phyloP scores from a whole-genome alignment of 164 flowering plant species.

The Berberis vulgaris region DNA sequence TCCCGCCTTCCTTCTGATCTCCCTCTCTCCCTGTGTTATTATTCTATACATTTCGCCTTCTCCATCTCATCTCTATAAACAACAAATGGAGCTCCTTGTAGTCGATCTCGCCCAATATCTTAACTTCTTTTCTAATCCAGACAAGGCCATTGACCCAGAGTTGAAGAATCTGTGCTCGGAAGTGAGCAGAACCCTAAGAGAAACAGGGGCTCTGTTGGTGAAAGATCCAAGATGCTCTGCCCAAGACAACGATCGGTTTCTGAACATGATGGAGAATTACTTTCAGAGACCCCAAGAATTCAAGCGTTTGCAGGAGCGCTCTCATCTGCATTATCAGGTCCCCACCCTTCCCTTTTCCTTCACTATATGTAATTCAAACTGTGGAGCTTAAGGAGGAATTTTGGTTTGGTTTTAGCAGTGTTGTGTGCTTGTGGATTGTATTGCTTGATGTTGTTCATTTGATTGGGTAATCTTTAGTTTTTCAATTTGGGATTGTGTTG shows the following conservation, averaged over 20 bases:
- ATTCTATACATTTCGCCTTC: too few species aligned
- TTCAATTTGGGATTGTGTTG: too few species aligned
- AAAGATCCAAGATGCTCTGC: constrained; percentile 90
- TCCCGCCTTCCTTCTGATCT: too few species aligned
- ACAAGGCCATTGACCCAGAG: constrained; percentile 8
- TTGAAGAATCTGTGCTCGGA: constrained; percentile 38
- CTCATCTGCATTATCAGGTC: constrained; percentile 91
- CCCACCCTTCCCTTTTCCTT: neutral
- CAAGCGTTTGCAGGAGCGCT: constrained; percentile 75
- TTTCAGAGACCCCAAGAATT: constrained; percentile 59
- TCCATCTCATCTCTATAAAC: too few species aligned
- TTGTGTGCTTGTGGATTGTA: too few species aligned
- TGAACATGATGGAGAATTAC: constrained; percentile 95
- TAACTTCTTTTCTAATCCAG: constrained; percentile 13
- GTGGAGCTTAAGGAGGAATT: too few species aligned
- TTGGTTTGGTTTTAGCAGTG: neutral
- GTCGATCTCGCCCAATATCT: constrained; percentile 54
- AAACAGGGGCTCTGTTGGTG: constrained; percentile 84
- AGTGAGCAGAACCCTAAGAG: constrained; percentile 66
- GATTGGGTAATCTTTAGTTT: too few species aligned
- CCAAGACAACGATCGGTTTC: constrained; percentile 79
- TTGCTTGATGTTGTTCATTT: too few species aligned
- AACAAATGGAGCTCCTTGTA: constrained; percentile 54
- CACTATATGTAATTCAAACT: neutral
- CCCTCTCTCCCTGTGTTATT: too few species aligned